Evolutionary conservation across 75 land plant genomes (phyloP).

Genomic region (Ceratopteris richardii): DNA sequence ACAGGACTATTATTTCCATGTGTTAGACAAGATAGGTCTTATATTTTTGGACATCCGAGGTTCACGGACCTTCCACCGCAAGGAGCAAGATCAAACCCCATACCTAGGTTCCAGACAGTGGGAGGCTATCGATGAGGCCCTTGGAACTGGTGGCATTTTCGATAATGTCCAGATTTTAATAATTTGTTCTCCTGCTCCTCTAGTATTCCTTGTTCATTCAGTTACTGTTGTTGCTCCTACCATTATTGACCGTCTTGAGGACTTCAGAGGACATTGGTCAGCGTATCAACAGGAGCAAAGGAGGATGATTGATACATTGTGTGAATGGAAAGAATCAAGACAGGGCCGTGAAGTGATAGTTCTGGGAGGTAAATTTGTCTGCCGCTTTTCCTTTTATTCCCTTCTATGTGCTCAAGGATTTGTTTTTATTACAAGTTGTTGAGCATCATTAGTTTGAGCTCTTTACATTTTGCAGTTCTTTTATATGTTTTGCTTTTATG

Average conservation of each 20-base stretch:
- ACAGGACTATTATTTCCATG: conserved; percentile 46
- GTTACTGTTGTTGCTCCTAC: conserved; percentile 24
- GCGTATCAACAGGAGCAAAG: conserved; percentile 28
- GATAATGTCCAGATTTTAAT: conserved; percentile 15
- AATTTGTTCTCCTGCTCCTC: conserved; percentile 43
- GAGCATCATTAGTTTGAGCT: too few relatives aligned
- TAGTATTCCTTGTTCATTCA: conserved; percentile 33
- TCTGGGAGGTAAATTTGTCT: conserved; percentile 36
- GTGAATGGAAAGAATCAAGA: conserved; percentile 19
- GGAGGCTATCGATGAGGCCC: conserved; percentile 24
- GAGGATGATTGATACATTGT: conserved; percentile 27
- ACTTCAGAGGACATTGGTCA: conserved; percentile 49
- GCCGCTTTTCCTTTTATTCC: background rate
- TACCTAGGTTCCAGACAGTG: conserved; percentile 36
- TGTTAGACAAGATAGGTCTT: conserved; percentile 32
- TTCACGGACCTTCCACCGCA: conserved; percentile 44
- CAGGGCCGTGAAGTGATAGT: conserved; percentile 29
- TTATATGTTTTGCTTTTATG: too few relatives aligned
- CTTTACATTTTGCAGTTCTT: too few relatives aligned
- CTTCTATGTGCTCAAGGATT: too few relatives aligned
- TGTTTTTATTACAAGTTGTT: too few relatives aligned
- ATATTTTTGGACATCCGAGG: conserved; percentile 45
- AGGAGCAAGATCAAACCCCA: conserved; percentile 23
- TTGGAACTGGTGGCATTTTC: conserved; percentile 24
- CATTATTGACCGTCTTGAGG: conserved; percentile 27